Evolutionary conservation across 768 basidiomycete genomes (phyloP).

Genomic region (Tricholoma sp.): DNA sequence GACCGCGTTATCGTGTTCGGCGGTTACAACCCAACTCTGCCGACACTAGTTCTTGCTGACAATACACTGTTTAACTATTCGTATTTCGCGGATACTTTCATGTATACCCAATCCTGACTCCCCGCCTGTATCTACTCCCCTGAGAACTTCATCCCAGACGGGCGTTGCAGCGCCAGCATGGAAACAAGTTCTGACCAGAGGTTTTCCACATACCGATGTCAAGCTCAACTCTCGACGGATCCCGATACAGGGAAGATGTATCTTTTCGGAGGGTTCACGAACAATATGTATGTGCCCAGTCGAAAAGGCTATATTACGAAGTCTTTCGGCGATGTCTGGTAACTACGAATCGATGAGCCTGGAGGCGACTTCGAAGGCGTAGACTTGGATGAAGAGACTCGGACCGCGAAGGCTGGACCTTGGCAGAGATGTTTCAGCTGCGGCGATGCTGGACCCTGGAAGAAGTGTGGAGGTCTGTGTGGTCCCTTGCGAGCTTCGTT

Average conservation of each 20-base stretch:
- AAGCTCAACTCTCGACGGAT: conserved; percentile 27
- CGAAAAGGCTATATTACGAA: conserved; percentile 21
- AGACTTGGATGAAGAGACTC: conserved; percentile 30
- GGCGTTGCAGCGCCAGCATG: conserved; percentile 16
- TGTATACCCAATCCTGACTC: conserved; percentile 19
- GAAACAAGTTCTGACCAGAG: conserved; percentile 35
- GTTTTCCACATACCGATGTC: conserved; percentile 37
- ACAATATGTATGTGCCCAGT: conserved; percentile 29
- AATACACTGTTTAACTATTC: conserved; percentile 22
- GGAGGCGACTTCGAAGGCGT: conserved; percentile 32
- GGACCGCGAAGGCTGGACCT: conserved; percentile 30
- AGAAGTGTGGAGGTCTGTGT: conserved; percentile 33
- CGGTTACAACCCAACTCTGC: conserved; percentile 30
- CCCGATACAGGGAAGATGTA: conserved; percentile 30
- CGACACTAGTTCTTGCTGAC: conserved; percentile 15
- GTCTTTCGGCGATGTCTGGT: conserved; percentile 34
- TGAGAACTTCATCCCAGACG: conserved; percentile 3
- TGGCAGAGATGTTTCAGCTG: conserved; percentile 37
- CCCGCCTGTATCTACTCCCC: conserved; percentile 3
- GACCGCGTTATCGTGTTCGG: conserved; percentile 34
- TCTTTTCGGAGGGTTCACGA: conserved; percentile 37
- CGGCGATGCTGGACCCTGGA: conserved; percentile 30
- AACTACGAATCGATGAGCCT: conserved; percentile 29
- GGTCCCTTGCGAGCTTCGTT: not conserved
- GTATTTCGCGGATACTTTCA: conserved; percentile 39